Evolutionary conservation across 2,329 filamentous ascomycete species (phyloP), one percentile per base, ranked within the genome.

Genomic region (Colletotrichum limetticola): DNA sequence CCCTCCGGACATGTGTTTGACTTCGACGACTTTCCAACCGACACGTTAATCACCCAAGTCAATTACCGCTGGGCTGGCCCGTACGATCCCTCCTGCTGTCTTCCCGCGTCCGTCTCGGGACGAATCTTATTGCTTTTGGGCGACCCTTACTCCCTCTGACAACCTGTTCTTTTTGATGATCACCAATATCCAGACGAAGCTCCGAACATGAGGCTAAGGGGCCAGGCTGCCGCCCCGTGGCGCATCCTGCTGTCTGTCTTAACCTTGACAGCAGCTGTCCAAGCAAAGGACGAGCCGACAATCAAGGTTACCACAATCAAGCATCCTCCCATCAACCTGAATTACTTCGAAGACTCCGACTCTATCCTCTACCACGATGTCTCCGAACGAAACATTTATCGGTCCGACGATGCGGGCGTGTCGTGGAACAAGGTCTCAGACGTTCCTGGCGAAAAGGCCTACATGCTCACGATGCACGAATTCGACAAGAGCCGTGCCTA

Each of bases 291-390:
- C 78, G 86, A 87, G 61, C 95, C 95, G 28, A 87, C 87, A 68
- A 88, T 98, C 78, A 86, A 88, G 74, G 84, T 87, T 72, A 93
- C 86, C 66, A 83, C 88, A 59, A 94, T 98, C 83, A 86, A 93
- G 57, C 86, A 91, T 78, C 83, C 87, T 66, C 94, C 95, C 1
- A 80, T 84, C 66, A 91, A 91, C 80, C 85, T 98, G 76, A 93
- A 93, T 84, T 99, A 98, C 84, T 98, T 99, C 80, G 92, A 97
- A 79, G 94, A 96, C 81, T 95, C 94, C 76, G 92, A 98, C 81
- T 90, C 93, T 64, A 87, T 97, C 72, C 83, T 98, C 58, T 91
- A 95, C 79, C 91, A 93, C 78, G 93, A 97, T 80, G 79, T 85
- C 62, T 82, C 87, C 16, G 88, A 88, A 53, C 87, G 88, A 72